A percentile compares a stretch with the other conserved stretches of the same genome.
Evolutionary conservation across 2,329 filamentous ascomycete genomes (phyloP).

Genomic region (Grosmannia penicillata): DNA sequence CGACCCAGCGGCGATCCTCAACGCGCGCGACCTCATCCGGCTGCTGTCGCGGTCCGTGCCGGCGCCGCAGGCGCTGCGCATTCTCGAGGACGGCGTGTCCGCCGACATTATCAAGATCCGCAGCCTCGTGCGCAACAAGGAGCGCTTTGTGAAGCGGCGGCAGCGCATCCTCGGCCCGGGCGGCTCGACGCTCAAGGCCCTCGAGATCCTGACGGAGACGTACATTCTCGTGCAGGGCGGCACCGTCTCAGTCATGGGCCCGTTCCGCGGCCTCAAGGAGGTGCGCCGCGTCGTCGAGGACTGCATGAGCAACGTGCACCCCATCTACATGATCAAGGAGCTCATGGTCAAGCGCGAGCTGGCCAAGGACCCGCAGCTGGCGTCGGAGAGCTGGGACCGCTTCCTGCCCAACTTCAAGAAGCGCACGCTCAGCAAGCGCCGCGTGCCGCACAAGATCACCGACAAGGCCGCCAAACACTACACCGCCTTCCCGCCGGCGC

Average conservation of each 20-base stretch:
- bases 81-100: slow-evolving; percentile 64
- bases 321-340: slow-evolving; percentile 68
- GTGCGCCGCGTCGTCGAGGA: slow-evolving; percentile 80
- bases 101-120: slow-evolving; percentile 95
- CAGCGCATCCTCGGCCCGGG: slow-evolving; percentile 86
- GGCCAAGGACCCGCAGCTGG: slow-evolving; percentile 66
- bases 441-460: slow-evolving; percentile 67
- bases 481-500: slow-evolving; percentile 91
- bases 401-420: slow-evolving; percentile 98
- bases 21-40: slow-evolving; percentile 88
- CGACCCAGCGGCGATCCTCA: slow-evolving; percentile 85
- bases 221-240: slow-evolving; percentile 96
- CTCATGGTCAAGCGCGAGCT: slow-evolving; percentile 76
- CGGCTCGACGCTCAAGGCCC: slow-evolving; percentile 82
- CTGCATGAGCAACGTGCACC: slow-evolving; percentile 94
- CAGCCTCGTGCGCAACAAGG: slow-evolving; percentile 80
- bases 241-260: slow-evolving; percentile 80
- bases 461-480: slow-evolving; percentile 92
- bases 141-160: slow-evolving; percentile 85
- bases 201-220: slow-evolving; percentile 79
- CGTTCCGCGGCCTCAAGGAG: slow-evolving; percentile 86
- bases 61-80: slow-evolving; percentile 83
- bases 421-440: slow-evolving; percentile 71
- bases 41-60: slow-evolving; percentile 83
- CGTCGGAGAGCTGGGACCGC: slow-evolving; percentile 82